These are phyloP conservation scores for Saturnispora sanitii DNA, from an alignment of 805 yeast species.

Conservation along the genomic window DNA sequence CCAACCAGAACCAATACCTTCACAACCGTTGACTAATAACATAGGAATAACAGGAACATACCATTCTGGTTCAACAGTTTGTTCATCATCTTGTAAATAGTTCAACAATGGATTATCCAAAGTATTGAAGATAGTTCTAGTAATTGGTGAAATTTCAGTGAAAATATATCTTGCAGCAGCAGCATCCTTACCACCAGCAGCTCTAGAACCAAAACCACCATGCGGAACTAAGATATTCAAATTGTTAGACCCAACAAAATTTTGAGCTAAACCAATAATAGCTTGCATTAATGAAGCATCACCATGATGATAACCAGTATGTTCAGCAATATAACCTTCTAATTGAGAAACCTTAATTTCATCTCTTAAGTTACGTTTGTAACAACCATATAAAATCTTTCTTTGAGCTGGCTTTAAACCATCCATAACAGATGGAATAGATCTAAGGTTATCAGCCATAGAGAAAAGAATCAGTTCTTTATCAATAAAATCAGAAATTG, in stretches of 20 bases:
- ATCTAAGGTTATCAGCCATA: constrained; percentile 92
- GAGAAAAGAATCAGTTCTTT: constrained; percentile 91
- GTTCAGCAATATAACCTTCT: constrained; percentile 81
- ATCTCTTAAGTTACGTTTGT: constrained; percentile 62
- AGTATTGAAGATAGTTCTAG: constrained; percentile 67
- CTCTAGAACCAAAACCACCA: constrained; percentile 95
- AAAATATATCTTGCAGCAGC: constrained; percentile 97
- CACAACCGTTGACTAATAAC: constrained; percentile 91
- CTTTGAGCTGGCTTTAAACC: constrained; percentile 97
- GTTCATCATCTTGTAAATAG: constrained; percentile 87
- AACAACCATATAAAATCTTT: constrained; percentile 81
- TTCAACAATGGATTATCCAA: constrained; percentile 69
- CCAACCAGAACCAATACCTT: constrained; percentile 99
- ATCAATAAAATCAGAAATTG: constrained; percentile 88
- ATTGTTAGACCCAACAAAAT: constrained; percentile 88
- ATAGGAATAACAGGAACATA: constrained; percentile 90
- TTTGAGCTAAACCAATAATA: constrained; percentile 89
- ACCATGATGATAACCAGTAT: constrained; percentile 93
- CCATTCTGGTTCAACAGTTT: constrained; percentile 91
- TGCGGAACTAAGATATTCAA: constrained; percentile 76
- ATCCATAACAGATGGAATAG: constrained; percentile 88
- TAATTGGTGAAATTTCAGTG: constrained; percentile 71
- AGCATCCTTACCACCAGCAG: constrained; percentile 95
- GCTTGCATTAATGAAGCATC: constrained; percentile 82
- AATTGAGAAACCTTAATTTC: constrained; percentile 88